These are phyloP conservation scores for Corinectria fuckeliana DNA, from an alignment of 2,329 filamentous ascomycete genomes.

Conservation along the genomic window DNA sequence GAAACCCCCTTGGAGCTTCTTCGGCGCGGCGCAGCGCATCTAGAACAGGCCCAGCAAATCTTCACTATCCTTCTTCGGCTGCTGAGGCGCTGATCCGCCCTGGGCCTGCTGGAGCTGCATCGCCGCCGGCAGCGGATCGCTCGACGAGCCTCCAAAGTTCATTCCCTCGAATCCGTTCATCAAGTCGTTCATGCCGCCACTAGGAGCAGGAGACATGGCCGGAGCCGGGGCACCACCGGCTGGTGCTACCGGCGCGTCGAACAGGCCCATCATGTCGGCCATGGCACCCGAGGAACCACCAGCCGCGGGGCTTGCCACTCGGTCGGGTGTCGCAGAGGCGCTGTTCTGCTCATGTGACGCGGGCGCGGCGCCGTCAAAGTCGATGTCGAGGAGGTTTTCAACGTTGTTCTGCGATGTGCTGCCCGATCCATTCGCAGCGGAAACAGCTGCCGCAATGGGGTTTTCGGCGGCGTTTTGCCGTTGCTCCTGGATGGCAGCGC, in stretches of 20 bases:
- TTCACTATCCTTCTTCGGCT: conserved; percentile 64
- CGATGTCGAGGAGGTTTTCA: conserved; percentile 94
- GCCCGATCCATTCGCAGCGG: conserved; percentile 69
- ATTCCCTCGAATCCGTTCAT: conserved; percentile 88
- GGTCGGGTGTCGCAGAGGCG: conserved; percentile 68
- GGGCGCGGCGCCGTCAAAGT: conserved; percentile 91
- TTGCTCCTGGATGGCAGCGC: conserved; percentile 95
- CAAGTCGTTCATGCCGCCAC: conserved; percentile 80
- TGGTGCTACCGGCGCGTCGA: conserved; percentile 68
- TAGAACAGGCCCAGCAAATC: conserved; percentile 61
- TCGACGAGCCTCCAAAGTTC: conserved; percentile 66
- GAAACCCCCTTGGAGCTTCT: conserved; percentile 17
- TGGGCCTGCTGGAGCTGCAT: conserved; percentile 59
- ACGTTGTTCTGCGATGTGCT: conserved; percentile 73
- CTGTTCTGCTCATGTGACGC: conserved; percentile 75
- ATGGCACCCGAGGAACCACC: conserved; percentile 54
- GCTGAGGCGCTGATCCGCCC: conserved; percentile 41
- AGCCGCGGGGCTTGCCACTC: conserved; percentile 68
- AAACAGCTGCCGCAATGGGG: conserved; percentile 86
- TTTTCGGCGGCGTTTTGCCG: conserved; percentile 91
- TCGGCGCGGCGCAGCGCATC: conserved; percentile 19
- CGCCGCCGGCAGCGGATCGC: conserved; percentile 68
- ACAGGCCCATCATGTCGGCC: conserved; percentile 73
- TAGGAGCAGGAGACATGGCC: conserved; percentile 40
- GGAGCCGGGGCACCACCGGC: conserved; percentile 43